Conservation (phyloP, 345 rosid species). For the Chamaenerion angustifolium region DNA sequence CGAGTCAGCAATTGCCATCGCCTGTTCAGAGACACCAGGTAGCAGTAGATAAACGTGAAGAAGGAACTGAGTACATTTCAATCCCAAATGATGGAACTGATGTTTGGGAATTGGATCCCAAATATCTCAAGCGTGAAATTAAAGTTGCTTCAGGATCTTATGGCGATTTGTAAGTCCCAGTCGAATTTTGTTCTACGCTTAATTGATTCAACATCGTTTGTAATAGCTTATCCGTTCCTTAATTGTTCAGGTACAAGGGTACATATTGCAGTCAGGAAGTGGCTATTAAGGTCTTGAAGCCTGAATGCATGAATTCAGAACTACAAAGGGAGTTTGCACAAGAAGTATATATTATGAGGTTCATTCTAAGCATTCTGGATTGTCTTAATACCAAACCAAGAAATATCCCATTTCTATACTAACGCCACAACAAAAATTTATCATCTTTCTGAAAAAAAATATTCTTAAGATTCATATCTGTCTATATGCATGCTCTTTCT, state of each 20-base stretch:
- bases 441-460: too few species aligned
- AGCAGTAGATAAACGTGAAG: constrained; percentile 15
- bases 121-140: constrained; percentile 48
- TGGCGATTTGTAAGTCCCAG: constrained; percentile 79
- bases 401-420: background rate
- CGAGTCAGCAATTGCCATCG: constrained; percentile 31
- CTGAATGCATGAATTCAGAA: constrained; percentile 74
- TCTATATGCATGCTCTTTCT: background rate
- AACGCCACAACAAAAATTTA: too few species aligned
- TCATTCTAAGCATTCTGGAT: constrained; percentile 4
- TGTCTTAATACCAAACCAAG: background rate
- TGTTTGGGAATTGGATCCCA: constrained; percentile 89
- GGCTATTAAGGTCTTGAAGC: constrained; percentile 87
- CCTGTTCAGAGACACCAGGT: constrained; percentile 31
- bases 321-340: constrained; percentile 87
- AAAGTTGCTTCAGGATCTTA: constrained; percentile 94
- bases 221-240: background rate
- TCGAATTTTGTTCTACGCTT: background rate
- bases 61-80: constrained; percentile 32
- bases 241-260: constrained; percentile 65
- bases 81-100: constrained; percentile 91
- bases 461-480: too few species aligned
- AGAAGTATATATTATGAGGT: constrained; percentile 97
- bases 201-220: background rate
- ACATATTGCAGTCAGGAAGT: constrained; percentile 92